phyloP scores from a whole-genome alignment of 164 flowering plant genomes.

The Brasenia schreberi region DNA sequence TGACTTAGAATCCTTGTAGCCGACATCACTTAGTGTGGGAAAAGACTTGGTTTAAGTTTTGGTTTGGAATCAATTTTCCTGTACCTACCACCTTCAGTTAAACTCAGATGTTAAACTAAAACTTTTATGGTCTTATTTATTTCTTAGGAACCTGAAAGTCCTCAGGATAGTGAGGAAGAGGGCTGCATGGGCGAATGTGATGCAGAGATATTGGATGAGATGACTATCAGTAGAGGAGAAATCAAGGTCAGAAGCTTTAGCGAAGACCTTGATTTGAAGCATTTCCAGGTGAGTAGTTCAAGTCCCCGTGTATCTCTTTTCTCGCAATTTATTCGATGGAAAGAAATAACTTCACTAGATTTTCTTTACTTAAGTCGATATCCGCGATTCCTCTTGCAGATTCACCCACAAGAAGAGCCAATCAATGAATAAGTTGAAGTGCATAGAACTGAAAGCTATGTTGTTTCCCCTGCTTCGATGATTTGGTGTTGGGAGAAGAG shows the following conservation, averaged over 20 bases:
- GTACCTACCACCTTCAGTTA: background rate
- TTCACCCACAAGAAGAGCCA: background rate
- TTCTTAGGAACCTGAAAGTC: slow-evolving; percentile 24
- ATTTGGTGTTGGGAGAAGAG: background rate
- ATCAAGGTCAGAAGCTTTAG: slow-evolving; percentile 50
- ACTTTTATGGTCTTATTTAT: background rate
- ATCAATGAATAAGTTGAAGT: background rate
- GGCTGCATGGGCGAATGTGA: slow-evolving; percentile 25
- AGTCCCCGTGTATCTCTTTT: background rate
- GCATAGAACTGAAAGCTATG: background rate
- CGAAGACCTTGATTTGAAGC: slow-evolving; percentile 14
- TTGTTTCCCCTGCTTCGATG: background rate
- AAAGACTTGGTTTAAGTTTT: background rate
- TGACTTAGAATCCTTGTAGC: no score
- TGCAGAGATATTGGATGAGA: slow-evolving; percentile 54
- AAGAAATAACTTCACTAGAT: background rate
- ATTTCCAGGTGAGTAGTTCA: slow-evolving; percentile 13
- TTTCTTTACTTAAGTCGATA: background rate
- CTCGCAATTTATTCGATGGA: background rate
- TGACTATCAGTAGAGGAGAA: slow-evolving; percentile 69
- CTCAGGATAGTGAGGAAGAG: slow-evolving; percentile 7
- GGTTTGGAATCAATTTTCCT: background rate
- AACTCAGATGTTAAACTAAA: background rate
- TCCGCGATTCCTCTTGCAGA: background rate
- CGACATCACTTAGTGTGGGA: no score